These are phyloP conservation scores for Nothophaeocryptopus gaeumannii DNA, from an alignment of 2,329 filamentous ascomycete genomes.

Conservation along the genomic window DNA sequence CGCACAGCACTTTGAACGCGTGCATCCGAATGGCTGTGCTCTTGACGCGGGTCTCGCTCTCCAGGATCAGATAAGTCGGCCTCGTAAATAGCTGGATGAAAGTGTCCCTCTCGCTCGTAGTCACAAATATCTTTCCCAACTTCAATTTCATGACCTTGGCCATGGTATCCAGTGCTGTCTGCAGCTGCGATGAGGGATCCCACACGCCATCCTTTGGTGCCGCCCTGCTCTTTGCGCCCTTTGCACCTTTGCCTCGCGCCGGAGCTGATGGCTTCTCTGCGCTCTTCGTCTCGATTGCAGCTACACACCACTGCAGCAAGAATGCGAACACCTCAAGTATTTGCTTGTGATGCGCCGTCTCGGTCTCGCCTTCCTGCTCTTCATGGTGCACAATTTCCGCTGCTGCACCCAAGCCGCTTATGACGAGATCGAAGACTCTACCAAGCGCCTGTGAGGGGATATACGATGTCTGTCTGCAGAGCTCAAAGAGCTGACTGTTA, in stretches of 20 bases:
- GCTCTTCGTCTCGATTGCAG: constrained; percentile 82
- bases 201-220: constrained; percentile 68
- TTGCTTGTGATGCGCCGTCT: constrained; percentile 73
- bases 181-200: constrained; percentile 86
- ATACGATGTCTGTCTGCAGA: constrained; percentile 72
- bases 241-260: constrained; percentile 69
- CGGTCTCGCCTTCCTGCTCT: constrained; percentile 73
- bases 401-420: constrained; percentile 70
- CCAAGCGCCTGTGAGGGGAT: constrained; percentile 79
- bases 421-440: constrained; percentile 85
- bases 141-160: constrained; percentile 93
- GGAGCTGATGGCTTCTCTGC: constrained; percentile 80
- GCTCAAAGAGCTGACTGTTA: constrained; percentile 62
- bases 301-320: constrained; percentile 89
- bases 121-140: constrained; percentile 87
- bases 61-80: constrained; percentile 88
- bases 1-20: constrained; percentile 92
- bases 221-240: constrained; percentile 68
- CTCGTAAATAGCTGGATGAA: constrained; percentile 90
- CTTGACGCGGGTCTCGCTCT: constrained; percentile 91
- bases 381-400: constrained; percentile 83
- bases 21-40: constrained; percentile 89
- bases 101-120: constrained; percentile 92
- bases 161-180: constrained; percentile 87
- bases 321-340: constrained; percentile 93